Conservation (phyloP, 2,329 filamentous ascomycete species). For the Pyrenophora tritici-repentis region DNA sequence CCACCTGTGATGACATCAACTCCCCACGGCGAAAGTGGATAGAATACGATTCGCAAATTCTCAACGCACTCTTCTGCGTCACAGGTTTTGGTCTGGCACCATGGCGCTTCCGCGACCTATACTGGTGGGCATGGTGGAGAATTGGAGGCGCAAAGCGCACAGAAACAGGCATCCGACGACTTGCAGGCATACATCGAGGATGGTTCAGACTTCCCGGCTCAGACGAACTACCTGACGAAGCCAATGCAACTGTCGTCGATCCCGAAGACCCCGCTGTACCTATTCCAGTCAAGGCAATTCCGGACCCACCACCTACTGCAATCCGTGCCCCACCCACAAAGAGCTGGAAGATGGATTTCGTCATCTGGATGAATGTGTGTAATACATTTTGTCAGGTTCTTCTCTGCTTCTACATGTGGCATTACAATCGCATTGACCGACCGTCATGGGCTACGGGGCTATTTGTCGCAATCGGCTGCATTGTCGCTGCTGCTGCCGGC, state of each 20-base stretch:
- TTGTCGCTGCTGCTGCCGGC: slow-evolving; percentile 70
- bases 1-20: slow-evolving; percentile 73
- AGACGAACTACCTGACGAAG: slow-evolving; percentile 54
- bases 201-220: slow-evolving; percentile 78
- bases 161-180: slow-evolving; percentile 62
- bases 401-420: slow-evolving; percentile 84
- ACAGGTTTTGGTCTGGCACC: slow-evolving; percentile 83
- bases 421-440: slow-evolving; percentile 71
- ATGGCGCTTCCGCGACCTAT: slow-evolving; percentile 82
- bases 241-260: slow-evolving; percentile 27
- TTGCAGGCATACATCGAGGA: slow-evolving; percentile 73
- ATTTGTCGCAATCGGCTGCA: slow-evolving; percentile 75
- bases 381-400: slow-evolving; percentile 79
- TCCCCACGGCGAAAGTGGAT: slow-evolving; percentile 83
- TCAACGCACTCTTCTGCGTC: slow-evolving; percentile 84
- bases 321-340: slow-evolving; percentile 68
- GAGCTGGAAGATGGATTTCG: slow-evolving; percentile 77
- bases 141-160: slow-evolving; percentile 57
- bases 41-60: slow-evolving; percentile 80
- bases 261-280: slow-evolving; percentile 60
- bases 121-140: slow-evolving; percentile 67
- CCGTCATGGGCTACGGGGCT: slow-evolving; percentile 80
- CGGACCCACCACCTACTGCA: slow-evolving; percentile 73
- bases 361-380: slow-evolving; percentile 76
- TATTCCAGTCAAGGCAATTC: slow-evolving; percentile 65